phyloP scores from a whole-genome alignment of 139 green algal species.

The Haematococcus sp. region DNA sequence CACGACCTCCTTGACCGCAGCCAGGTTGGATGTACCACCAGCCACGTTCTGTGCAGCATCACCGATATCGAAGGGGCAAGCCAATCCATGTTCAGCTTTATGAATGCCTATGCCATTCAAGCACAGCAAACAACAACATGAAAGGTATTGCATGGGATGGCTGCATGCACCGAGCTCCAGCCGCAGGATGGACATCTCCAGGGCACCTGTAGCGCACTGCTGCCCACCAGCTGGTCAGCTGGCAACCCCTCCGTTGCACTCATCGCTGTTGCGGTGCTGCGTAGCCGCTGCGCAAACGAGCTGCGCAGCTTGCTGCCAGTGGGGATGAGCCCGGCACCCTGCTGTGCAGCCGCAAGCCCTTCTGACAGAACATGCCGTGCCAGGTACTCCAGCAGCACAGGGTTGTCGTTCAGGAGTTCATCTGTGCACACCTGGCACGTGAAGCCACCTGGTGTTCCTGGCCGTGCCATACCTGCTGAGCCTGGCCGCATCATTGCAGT shows the following conservation, averaged over 20 bases:
- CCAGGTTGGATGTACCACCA: not conserved
- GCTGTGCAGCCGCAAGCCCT: not conserved
- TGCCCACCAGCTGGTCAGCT: slow-evolving; percentile 12
- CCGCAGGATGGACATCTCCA: not conserved
- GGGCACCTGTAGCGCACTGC: slow-evolving; percentile 2
- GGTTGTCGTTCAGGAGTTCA: slow-evolving; percentile 39
- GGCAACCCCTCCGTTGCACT: slow-evolving; percentile 24
- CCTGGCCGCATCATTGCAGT: not conserved
- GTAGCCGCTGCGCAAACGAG: slow-evolving; percentile 30
- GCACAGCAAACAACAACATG: no score
- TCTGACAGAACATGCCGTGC: slow-evolving; percentile 37
- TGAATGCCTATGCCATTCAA: no score
- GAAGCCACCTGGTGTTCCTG: not conserved
- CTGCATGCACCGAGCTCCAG: not conserved
- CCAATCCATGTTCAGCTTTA: no score
- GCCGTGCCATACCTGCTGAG: not conserved
- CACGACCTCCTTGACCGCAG: slow-evolving; percentile 20
- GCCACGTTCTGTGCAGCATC: no score
- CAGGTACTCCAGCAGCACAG: slow-evolving; percentile 41
- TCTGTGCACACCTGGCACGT: not conserved
- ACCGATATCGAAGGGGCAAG: no score
- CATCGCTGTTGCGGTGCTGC: slow-evolving; percentile 23
- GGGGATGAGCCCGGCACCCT: not conserved
- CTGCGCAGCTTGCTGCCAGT: not conserved
- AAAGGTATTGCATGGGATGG: not conserved